Base-by-base conservation (phyloP, 495 filamentous ascomycete species). In the Chaetomium tenue region DNA sequence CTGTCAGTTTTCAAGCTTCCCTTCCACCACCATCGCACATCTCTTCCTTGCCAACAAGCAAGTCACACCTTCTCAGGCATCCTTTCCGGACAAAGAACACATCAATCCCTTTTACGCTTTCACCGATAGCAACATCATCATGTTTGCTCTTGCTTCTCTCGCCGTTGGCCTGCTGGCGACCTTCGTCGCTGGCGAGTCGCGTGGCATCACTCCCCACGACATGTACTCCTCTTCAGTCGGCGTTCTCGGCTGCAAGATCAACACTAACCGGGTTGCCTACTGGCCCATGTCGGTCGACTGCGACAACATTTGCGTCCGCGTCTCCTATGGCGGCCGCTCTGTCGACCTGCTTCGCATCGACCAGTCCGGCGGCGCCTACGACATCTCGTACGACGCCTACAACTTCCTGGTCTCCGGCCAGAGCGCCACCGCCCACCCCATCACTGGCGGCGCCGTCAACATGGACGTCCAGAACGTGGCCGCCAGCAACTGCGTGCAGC, bases 251-350 rank as follows among this genome's bases (percentile, higher is more conserved):
- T 82, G 80, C 74, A 79, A 82, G 53, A 68, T 82, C 46, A 65
- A 82, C 70, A 80, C 79, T 8, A 73, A 82, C 60, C 76, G 78
- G 46, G 68, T 81, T 48, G 80, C 80, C 7, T 82, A 82, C 71
- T 82, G 80, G 80, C 80, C 80, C 47, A 78, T 74, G 15, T 66
- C 74, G 0, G 66, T 79, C 28, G 77, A 77, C 70, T 81, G 78
- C 71, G 67, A 75, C 68, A 77, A 75, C 39, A 74, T 81, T 65
- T 81, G 78, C 67, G 67, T 80, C 18, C 69, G 71, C 25, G 64
- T 81, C 13, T 70, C 63, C 56, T 74, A 78, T 58, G 60, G 44
- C 28, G 74, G 63, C 30, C 78, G 78, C 9, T 71, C 72, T 0
- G 70, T 80, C 37, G 67, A 79, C 3, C 72, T 81, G 0, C 71